Evolutionary conservation across 2,329 filamentous ascomycete species (phyloP), one percentile per base, ranked within the genome.

Genomic region (Pleomassaria siparia): DNA sequence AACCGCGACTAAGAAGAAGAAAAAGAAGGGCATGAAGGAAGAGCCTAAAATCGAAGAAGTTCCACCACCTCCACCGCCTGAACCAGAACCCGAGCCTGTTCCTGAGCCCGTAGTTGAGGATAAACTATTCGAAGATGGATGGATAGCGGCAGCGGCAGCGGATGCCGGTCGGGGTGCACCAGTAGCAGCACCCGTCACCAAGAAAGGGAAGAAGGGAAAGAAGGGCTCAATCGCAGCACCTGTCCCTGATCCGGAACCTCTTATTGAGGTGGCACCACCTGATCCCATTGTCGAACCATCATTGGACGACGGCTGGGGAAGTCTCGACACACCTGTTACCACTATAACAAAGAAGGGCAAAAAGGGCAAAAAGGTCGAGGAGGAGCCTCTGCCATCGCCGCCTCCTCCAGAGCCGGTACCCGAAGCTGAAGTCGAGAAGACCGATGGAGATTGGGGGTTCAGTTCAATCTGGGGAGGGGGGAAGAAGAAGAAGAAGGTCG

Each of bases 401-500:
- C 49, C 58, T 12, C 51, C 53, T 20, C 61, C 63, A 7, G 59
- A 56, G 25, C 54, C 55, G 13, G 59, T 54, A 22, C 52, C 56
- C 12, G 59, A 63, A 44, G 62, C 69, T 1, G 66, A 68, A 36
- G 56, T 63, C 3, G 57, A 63, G 43, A 63, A 63, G 32, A 64
- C 63, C 20, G 55, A 60, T 39, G 61, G 54, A 15, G 64, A 67
- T 26, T 72, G 67, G 66, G 63, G 69, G 3, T 57, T 70, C 24
- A 58, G 68, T 44, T 60, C 64, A 54, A 53, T 71, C 57, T 63
- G 74, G 73, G 62, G 72, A 62, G 63, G 64, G 11, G 49, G 57
- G 57, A 78, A 77, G 56, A 75, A 77, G 53, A 78, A 77, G 58
- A 75, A 71, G 49, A 68, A 67, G 26, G 71, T 72, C 46, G 61